Evolutionary conservation across 2,329 filamentous ascomycete species (phyloP).

Genomic region (Colletotrichum aenigma): DNA sequence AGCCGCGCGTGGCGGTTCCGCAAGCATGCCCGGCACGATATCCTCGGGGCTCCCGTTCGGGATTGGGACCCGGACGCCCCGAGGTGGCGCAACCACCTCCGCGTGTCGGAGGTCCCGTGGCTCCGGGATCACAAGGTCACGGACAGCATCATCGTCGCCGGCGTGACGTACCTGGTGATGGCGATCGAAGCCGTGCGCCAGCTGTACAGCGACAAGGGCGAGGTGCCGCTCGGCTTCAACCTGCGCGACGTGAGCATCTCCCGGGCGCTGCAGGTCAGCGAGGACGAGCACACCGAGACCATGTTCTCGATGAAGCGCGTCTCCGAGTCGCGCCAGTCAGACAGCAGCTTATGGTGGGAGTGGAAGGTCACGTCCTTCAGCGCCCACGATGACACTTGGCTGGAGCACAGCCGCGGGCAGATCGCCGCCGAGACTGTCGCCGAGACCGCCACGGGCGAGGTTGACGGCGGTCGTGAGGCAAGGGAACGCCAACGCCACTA

Average conservation of each 20-base stretch:
- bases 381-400: not conserved
- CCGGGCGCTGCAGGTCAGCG: conserved; percentile 9
- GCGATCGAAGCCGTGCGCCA: conserved; percentile 21
- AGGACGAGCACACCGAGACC: conserved; percentile 18
- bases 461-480: not conserved
- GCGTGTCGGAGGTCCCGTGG: conserved; percentile 43
- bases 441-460: not conserved
- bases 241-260: conserved; percentile 23
- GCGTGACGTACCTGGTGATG: conserved; percentile 35
- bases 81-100: conserved; percentile 19
- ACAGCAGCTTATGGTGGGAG: conserved; percentile 24
- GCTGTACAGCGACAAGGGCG: not conserved
- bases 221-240: conserved; percentile 19
- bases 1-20: conserved; percentile 16
- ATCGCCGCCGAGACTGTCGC: conserved; percentile 20
- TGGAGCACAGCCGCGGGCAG: conserved; percentile 15
- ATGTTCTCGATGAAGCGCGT: conserved; percentile 16
- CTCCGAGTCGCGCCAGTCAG: conserved; percentile 23
- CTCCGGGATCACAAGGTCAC: conserved; percentile 50
- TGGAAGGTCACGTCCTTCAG: conserved; percentile 6
- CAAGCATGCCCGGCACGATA: conserved; percentile 11
- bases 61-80: not conserved
- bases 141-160: conserved; percentile 44
- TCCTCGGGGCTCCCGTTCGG: conserved; percentile 8
- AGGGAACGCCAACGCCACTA: not conserved